phyloP scores from a whole-genome alignment of 352 stramenopile species.

The Phytophthora pini region DNA sequence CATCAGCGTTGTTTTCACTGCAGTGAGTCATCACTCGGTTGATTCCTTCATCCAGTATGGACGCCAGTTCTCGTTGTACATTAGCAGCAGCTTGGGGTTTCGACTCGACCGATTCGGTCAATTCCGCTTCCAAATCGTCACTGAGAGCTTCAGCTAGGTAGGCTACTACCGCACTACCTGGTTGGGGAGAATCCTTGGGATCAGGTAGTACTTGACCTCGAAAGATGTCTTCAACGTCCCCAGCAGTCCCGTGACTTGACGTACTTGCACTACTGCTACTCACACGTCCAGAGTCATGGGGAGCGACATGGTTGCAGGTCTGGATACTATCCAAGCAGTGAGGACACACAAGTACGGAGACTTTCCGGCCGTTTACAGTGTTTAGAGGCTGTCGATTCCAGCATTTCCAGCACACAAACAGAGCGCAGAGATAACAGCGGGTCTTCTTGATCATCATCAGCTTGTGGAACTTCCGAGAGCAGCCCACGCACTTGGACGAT shows the following conservation, averaged over 20 bases:
- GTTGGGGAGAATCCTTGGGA: conserved; percentile 10
- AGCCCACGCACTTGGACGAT: conserved; percentile 49
- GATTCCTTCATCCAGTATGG: conserved; percentile 24
- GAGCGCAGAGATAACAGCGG: conserved; percentile 42
- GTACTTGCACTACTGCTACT: conserved; percentile 28
- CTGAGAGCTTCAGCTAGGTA: conserved; percentile 20
- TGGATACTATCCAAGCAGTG: conserved; percentile 55
- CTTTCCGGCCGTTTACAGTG: conserved; percentile 29
- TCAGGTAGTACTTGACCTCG: conserved; percentile 17
- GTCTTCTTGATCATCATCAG: conserved; percentile 37
- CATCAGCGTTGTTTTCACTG: not conserved
- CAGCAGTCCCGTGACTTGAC: conserved; percentile 16
- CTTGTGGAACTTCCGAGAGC: conserved; percentile 44
- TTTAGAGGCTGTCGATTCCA: conserved; percentile 37
- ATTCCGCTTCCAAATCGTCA: not conserved
- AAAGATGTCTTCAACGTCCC: conserved; percentile 5
- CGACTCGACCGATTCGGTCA: not conserved
- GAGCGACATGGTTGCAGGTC: conserved; percentile 45
- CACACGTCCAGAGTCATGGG: conserved; percentile 10
- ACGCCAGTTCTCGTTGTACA: conserved; percentile 54
- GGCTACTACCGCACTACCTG: conserved; percentile 21
- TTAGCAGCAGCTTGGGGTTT: conserved; percentile 29
- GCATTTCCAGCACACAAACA: conserved; percentile 44
- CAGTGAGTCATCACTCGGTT: conserved; percentile 26
- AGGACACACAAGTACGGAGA: conserved; percentile 47